phyloP scores from a whole-genome alignment of 768 basidiomycete species.

The Leccinum olivaceopallidum region DNA sequence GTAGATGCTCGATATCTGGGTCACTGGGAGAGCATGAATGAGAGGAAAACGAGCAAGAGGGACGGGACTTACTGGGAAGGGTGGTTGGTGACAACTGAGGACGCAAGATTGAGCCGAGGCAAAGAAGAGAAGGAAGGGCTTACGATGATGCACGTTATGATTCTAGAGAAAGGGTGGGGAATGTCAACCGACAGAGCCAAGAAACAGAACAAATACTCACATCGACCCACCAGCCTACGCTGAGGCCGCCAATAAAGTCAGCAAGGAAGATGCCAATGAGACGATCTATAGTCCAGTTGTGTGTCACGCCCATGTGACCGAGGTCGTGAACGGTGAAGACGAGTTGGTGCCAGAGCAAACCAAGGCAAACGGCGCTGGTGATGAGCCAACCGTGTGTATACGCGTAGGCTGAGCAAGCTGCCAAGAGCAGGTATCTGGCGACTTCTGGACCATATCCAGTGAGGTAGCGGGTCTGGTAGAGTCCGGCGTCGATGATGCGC shows the following conservation, averaged over 20 bases:
- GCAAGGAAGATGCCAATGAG: slow-evolving; percentile 78
- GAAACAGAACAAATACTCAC: slow-evolving; percentile 52
- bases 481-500: slow-evolving; percentile 71
- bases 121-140: slow-evolving; percentile 37
- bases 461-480: slow-evolving; percentile 83
- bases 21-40: slow-evolving; percentile 47
- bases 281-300: slow-evolving; percentile 80
- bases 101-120: slow-evolving; percentile 6
- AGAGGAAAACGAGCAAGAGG: not conserved
- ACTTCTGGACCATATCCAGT: slow-evolving; percentile 90
- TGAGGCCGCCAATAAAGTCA: slow-evolving; percentile 88
- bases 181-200: slow-evolving; percentile 4
- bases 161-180: slow-evolving; percentile 47
- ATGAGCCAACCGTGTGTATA: slow-evolving; percentile 69
- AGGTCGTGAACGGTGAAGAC: slow-evolving; percentile 93
- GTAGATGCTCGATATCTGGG: slow-evolving; percentile 84
- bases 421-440: slow-evolving; percentile 72
- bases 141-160: slow-evolving; percentile 95
- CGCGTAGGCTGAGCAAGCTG: slow-evolving; percentile 53
- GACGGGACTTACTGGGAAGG: slow-evolving; percentile 76
- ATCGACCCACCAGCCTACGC: slow-evolving; percentile 97
- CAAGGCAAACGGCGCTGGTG: slow-evolving; percentile 77
- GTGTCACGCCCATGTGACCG: slow-evolving; percentile 93
- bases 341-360: slow-evolving; percentile 93
- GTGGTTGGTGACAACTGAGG: slow-evolving; percentile 91